Base-by-base conservation (phyloP, 192 early-diverging fungal species). In the Coemansia asiatica region DNA sequence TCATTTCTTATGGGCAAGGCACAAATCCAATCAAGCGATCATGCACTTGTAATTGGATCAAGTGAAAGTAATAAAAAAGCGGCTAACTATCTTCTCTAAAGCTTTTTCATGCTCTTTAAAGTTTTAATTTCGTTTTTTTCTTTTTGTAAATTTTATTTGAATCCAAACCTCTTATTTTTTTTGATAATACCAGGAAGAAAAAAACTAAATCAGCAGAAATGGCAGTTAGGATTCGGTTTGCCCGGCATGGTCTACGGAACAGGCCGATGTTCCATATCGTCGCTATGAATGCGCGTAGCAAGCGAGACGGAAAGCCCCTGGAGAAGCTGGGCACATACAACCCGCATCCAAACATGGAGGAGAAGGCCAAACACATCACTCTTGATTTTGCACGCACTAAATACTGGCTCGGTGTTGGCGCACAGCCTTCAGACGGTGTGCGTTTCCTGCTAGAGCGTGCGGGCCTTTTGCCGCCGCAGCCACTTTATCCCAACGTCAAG, bases 361-460 rank as follows among this genome's bases (percentile, higher is more conserved):
- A 88, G 18, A 90, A 90, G 22, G 79, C 87, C 56, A 97, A 98
- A 76, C 90, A 91, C 44, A 81, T 99, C 46, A 89, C 91, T 35
- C 79, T 97, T 55, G 89, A 96, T 68, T 84, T 88, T 76, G 91
- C 90, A 36, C 89, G 95, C 33, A 90, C 91, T 74, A 96, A 98
- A 77, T 95, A 99, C 77, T 99, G 97, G 97, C 79, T 99, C 48
- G 91, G 90, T 19, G 93, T 94, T 23, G 97, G 97, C 9, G 97
- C 97, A n/a, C 92, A 95, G 83, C 95, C 95, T 3, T 87, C 89
- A n/a, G 90, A 94, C 29, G 81, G 89, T 44, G 97, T 96, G n/a
- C 87, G 86, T 23, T 92, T 90, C 69, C 74, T 99, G 75, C 79
- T 99, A 21, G 89, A 79, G 67, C 72, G 77, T 22, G 77, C 77